Evolutionary conservation across 192 early-diverging fungal genomes (phyloP), one percentile per base, ranked within the genome.

Genomic region (Entophlyctis luteolus): DNA sequence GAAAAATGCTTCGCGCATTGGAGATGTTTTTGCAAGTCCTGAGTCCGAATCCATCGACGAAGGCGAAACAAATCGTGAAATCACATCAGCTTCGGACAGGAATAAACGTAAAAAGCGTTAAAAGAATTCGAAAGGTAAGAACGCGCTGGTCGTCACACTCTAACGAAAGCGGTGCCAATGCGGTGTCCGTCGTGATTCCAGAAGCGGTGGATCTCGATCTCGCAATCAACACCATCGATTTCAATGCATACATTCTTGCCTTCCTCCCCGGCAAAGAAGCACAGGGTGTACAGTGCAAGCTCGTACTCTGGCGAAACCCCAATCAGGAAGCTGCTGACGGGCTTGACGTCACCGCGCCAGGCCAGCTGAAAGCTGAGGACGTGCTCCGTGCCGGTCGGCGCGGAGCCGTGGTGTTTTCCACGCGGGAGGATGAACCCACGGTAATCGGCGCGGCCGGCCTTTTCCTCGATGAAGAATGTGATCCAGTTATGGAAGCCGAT

Each of bases 401-500:
- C 23, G 35, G 10, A 16, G 29, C 35, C 35, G 18, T n/a, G 8
- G 18, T 12, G 42, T 42, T 48, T 62, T 23, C 29, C 10, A 14
- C 37, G 29, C 29, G 75, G 75, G 1, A 39, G 28, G 57, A 77
- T 75, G 27, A 49, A 77, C 2, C 75, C 75, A 16, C 50, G 59
- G 37, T 77, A 77, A 56, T 77, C 60, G 6, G 57, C 67, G 31
- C 37, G 38, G 14, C 75, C 72, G n/a, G 38, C 47, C 28, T 42
- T 47, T 56, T 77, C 75, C 46, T 77, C 72, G 31, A 57, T 31
- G 20, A 38, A 23, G 27, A 75, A 71, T 46, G 68, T 66, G 35
- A 77, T 57, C 75, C 75, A 77, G 72, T 77, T 77, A 57, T 77
- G 75, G 55, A 74, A 70, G 4, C 75, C 75, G 28, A 75, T 20